Percentiles rank a stretch among this genome's conserved stretches.
These are phyloP conservation scores for Penicillium fuscoglaucum DNA, from an alignment of 2,329 filamentous ascomycete genomes.

Conservation along the genomic window DNA sequence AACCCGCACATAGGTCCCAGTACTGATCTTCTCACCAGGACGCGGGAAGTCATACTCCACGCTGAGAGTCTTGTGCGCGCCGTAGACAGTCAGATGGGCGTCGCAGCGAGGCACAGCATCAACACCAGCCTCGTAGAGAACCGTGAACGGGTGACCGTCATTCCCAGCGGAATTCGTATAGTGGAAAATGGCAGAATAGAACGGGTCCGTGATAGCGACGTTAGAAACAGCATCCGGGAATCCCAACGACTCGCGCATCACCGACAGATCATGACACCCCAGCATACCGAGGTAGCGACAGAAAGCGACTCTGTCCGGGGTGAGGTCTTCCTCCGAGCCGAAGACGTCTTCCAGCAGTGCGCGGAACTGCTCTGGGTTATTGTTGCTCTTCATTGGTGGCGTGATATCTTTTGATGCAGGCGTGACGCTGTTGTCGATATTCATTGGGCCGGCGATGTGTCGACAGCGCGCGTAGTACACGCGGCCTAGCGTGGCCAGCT, in stretches of 20 bases:
- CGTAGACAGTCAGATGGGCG: conserved; percentile 50
- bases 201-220: conserved; percentile 46
- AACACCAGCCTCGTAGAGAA: conserved; percentile 60
- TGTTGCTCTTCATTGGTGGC: not conserved
- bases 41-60: conserved; percentile 60
- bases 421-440: not conserved
- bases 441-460: conserved; percentile 56
- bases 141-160: conserved; percentile 45
- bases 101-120: conserved; percentile 51
- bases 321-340: conserved; percentile 27
- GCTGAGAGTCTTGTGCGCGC: conserved; percentile 54
- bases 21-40: conserved; percentile 37
- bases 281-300: conserved; percentile 51
- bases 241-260: conserved; percentile 57
- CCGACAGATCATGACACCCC: conserved; percentile 56
- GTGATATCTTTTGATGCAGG: not conserved
- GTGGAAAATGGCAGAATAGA: conserved; percentile 42
- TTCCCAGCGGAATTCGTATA: conserved; percentile 24
- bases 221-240: conserved; percentile 50
- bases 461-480: conserved; percentile 57
- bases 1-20: conserved; percentile 55
- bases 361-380: conserved; percentile 11
- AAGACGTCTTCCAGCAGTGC: conserved; percentile 32
- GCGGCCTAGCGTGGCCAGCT: conserved; percentile 53
- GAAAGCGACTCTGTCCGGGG: conserved; percentile 30